phyloP scores from a whole-genome alignment of 139 green algal species.

The Chlamydomonas incerta region DNA sequence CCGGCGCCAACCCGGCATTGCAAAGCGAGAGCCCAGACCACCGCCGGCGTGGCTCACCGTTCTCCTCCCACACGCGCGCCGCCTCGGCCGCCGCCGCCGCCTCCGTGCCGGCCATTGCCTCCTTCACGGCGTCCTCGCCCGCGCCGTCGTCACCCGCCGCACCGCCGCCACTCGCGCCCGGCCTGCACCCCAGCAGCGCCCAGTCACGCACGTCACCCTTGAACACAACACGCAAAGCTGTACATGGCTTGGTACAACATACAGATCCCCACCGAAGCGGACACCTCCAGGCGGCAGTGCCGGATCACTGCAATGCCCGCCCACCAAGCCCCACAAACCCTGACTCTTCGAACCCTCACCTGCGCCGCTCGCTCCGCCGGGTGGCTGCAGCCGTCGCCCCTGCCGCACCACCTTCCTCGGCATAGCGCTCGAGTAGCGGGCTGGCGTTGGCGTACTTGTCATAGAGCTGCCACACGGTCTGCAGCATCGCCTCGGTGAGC shows the following conservation, averaged over 20 bases:
- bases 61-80: not conserved
- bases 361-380: not conserved
- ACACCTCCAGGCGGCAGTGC: too few species aligned
- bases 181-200: not conserved
- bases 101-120: not conserved
- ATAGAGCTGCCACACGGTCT: not conserved
- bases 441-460: not conserved
- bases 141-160: not conserved
- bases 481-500: not conserved
- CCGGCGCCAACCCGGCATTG: too few species aligned
- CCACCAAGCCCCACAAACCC: not conserved
- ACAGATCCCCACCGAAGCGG: too few species aligned
- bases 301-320: not conserved
- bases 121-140: not conserved
- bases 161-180: not conserved
- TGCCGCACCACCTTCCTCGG: not conserved
- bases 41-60: too few species aligned
- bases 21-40: too few species aligned
- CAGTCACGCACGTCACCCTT: not conserved
- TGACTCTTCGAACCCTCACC: not conserved
- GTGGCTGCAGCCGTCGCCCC: not conserved
- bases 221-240: too few species aligned
- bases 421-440: not conserved
- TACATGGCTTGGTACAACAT: too few species aligned
- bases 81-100: slow-evolving; percentile 4